Conservation (phyloP, 176 grass and related monocot genomes). For the Phoenix dactylifera region DNA sequence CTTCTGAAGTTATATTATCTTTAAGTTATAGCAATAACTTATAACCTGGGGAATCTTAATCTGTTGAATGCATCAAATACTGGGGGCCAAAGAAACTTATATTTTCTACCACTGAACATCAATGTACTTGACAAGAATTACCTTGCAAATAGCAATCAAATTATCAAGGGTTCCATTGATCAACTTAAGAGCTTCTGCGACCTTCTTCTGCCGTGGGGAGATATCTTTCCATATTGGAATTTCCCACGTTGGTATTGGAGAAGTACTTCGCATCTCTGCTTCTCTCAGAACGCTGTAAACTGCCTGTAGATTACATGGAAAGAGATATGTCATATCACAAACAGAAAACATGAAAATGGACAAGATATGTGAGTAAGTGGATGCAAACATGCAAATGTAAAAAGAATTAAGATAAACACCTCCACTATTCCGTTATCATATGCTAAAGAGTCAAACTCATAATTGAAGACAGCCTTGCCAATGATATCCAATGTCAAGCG, state of each 20-base stretch:
- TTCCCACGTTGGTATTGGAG: constrained; percentile 96
- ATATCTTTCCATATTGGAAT: constrained; percentile 99
- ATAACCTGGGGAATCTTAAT: too few relatives aligned
- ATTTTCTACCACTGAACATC: too few relatives aligned
- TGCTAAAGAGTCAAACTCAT: constrained; percentile 94
- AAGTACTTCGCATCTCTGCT: constrained; percentile 89
- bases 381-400: not conserved
- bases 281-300: constrained; percentile 68
- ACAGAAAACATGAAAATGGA: constrained; percentile 1
- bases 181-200: constrained; percentile 71
- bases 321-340: not conserved
- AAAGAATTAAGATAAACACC: constrained; percentile 32
- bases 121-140: constrained; percentile 7
- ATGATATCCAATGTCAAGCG: constrained; percentile 84
- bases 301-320: constrained; percentile 39
- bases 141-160: constrained; percentile 81
- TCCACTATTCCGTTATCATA: constrained; percentile 91
- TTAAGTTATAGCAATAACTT: too few relatives aligned
- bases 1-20: too few relatives aligned
- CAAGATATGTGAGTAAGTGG: not conserved
- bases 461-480: constrained; percentile 96
- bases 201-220: constrained; percentile 88
- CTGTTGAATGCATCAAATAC: too few relatives aligned
- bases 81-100: too few relatives aligned
- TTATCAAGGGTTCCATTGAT: constrained; percentile 76